A percentile compares a stretch with the other conserved stretches of the same genome.
phyloP scores from a whole-genome alignment of 2,329 filamentous ascomycete genomes.

The Pleomassaria siparia region DNA sequence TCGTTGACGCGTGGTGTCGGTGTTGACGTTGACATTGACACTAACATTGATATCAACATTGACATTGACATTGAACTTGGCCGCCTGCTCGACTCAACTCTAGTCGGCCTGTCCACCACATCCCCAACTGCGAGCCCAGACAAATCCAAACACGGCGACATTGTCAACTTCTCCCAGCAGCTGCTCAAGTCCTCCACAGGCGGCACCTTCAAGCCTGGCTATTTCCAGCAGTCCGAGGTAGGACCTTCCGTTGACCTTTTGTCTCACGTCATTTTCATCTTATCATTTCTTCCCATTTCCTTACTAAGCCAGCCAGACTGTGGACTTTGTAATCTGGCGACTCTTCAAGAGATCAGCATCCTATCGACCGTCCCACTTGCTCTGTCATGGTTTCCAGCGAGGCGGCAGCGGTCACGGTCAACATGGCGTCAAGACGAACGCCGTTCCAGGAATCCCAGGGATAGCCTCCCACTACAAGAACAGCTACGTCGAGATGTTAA shows the following conservation, averaged over 20 bases:
- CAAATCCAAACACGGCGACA: conserved; percentile 53
- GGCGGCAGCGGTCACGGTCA: conserved; percentile 33
- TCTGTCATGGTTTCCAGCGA: conserved; percentile 80
- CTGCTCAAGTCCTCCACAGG: conserved; percentile 34
- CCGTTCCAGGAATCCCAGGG: conserved; percentile 62
- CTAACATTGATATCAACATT: too few species aligned
- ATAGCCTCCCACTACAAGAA: conserved; percentile 68
- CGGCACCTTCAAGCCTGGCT: conserved; percentile 32
- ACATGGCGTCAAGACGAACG: conserved; percentile 33
- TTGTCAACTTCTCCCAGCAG: conserved; percentile 51
- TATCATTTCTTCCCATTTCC: conserved; percentile 3
- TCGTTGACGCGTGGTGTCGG: conserved; percentile 46
- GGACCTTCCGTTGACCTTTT: conserved; percentile 16
- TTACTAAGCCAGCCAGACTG: conserved; percentile 43
- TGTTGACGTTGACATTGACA: too few species aligned
- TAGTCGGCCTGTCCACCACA: conserved; percentile 60
- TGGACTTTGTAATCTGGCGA: conserved; percentile 65
- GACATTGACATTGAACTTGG: conserved; percentile 50
- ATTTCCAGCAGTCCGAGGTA: conserved; percentile 48
- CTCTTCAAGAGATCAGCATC: conserved; percentile 65
- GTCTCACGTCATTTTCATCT: background rate
- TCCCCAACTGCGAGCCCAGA: conserved; percentile 48
- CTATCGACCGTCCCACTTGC: conserved; percentile 67
- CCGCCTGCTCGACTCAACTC: conserved; percentile 66
- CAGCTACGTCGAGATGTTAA: conserved; percentile 68